These are phyloP conservation scores for Brassica incana DNA, from an alignment of 345 rosid genomes.

Conservation along the genomic window DNA sequence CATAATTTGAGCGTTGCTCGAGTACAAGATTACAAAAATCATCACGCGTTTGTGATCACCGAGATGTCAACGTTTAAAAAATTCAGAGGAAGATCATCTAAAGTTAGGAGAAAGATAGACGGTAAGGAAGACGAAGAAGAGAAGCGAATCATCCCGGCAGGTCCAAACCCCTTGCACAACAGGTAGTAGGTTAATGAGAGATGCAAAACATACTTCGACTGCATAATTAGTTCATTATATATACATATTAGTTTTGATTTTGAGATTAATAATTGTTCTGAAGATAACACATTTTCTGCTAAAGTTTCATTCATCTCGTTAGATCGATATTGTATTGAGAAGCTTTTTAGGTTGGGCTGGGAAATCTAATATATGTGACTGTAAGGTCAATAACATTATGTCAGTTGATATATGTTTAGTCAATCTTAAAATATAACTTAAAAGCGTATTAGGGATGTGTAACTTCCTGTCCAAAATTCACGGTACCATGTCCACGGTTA, in stretches of 20 bases:
- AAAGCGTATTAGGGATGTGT: too few species aligned
- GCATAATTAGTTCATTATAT: background rate
- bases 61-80: conserved; percentile 28
- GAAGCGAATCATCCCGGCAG: conserved; percentile 34
- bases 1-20: conserved; percentile 3
- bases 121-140: conserved; percentile 17
- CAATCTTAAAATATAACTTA: too few species aligned
- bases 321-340: background rate
- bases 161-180: conserved; percentile 42
- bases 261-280: background rate
- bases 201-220: background rate
- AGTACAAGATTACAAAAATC: conserved; percentile 14
- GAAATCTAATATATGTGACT: background rate
- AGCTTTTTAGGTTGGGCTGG: background rate
- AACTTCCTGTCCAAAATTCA: too few species aligned
- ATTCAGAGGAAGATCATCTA: conserved; percentile 6
- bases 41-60: conserved; percentile 10
- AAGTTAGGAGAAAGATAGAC: conserved; percentile 13
- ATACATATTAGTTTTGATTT: background rate
- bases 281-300: background rate
- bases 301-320: background rate
- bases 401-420: too few species aligned
- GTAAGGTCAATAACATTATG: background rate
- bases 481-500: too few species aligned
- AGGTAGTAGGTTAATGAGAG: conserved; percentile 14